A percentile compares a stretch with the other conserved stretches of the same genome.
Conservation (phyloP, 495 filamentous ascomycete species). For the Filosporella fistucella region DNA sequence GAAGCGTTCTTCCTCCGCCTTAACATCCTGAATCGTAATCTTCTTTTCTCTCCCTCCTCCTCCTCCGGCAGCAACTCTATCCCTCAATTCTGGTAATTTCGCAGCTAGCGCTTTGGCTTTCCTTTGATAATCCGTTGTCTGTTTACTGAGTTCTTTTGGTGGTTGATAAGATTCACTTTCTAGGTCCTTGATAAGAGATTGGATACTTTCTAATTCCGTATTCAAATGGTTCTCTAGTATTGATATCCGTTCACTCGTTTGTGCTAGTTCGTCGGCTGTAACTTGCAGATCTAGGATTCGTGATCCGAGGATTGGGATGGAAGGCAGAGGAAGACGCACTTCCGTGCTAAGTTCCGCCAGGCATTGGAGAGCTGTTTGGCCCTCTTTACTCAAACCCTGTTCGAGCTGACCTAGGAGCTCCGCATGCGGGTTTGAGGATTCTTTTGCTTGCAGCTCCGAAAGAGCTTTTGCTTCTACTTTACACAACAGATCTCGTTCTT, state of each 20-base stretch:
- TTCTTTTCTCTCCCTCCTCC: conserved; percentile 4
- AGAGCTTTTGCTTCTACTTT: conserved; percentile 57
- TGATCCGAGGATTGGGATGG: conserved; percentile 30
- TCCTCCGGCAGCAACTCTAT: conserved; percentile 31
- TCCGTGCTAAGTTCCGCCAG: conserved; percentile 34
- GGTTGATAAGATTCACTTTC: conserved; percentile 44
- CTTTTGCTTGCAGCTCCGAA: conserved; percentile 30
- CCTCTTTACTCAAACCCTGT: conserved; percentile 37
- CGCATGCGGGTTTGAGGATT: conserved; percentile 18
- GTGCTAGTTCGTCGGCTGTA: conserved; percentile 32
- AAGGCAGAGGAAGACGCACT: conserved; percentile 27
- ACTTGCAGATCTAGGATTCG: conserved; percentile 34
- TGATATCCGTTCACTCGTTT: conserved; percentile 35
- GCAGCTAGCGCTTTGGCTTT: conserved; percentile 52
- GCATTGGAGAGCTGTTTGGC: conserved; percentile 33
- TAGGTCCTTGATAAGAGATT: conserved; percentile 28
- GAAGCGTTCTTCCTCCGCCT: conserved; percentile 48
- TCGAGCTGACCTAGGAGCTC: conserved; percentile 32
- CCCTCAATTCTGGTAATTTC: conserved; percentile 49
- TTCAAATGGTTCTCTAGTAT: conserved; percentile 37
- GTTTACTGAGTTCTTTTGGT: conserved; percentile 44
- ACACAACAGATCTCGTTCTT: conserved; percentile 56
- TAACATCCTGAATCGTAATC: conserved; percentile 40
- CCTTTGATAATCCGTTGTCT: conserved; percentile 59
- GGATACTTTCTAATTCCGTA: conserved; percentile 25